Percentiles rank a stretch among this genome's conserved stretches.
Evolutionary conservation across 1,284 basidiomycete species (phyloP).

Genomic region (Sphagnurus paluster): DNA sequence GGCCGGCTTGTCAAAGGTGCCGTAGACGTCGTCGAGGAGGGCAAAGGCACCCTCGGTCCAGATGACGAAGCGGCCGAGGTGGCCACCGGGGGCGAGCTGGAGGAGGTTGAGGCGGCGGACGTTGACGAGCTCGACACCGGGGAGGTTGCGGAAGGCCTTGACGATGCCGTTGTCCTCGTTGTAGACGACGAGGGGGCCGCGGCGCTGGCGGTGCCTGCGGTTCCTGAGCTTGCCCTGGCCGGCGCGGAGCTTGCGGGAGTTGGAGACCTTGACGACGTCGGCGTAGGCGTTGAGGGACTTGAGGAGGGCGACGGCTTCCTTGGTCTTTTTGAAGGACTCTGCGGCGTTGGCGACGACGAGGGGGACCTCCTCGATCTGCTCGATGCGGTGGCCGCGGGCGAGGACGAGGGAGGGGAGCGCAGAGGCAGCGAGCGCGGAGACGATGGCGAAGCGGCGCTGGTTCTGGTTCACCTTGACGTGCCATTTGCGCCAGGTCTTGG

Average conservation of each 20-base stretch:
- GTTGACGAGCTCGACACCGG: constrained; percentile 97
- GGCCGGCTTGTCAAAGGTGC: constrained; percentile 85
- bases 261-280: constrained; percentile 96
- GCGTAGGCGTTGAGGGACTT: constrained; percentile 89
- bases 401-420: constrained; percentile 98
- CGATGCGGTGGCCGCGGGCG: constrained; percentile 98
- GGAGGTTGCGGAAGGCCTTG: constrained; percentile 98
- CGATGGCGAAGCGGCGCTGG: constrained; percentile 97
- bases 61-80: constrained; percentile 98
- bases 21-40: constrained; percentile 93
- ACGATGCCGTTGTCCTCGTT: constrained; percentile 98
- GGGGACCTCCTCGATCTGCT: constrained; percentile 96
- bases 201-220: constrained; percentile 95
- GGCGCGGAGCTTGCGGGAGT: constrained; percentile 95
- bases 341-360: constrained; percentile 82
- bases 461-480: constrained; percentile 99
- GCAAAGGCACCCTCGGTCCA: constrained; percentile 97
- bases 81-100: constrained; percentile 99
- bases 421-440: constrained; percentile 97
- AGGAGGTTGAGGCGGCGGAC: constrained; percentile 96
- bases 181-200: constrained; percentile 97
- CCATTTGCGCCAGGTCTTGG: constrained; percentile 99
- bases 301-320: constrained; percentile 94
- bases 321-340: constrained; percentile 95
- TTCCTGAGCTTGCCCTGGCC: constrained; percentile 98